Evolutionary conservation across 805 yeast genomes (phyloP).

Genomic region (Candida saitoana): DNA sequence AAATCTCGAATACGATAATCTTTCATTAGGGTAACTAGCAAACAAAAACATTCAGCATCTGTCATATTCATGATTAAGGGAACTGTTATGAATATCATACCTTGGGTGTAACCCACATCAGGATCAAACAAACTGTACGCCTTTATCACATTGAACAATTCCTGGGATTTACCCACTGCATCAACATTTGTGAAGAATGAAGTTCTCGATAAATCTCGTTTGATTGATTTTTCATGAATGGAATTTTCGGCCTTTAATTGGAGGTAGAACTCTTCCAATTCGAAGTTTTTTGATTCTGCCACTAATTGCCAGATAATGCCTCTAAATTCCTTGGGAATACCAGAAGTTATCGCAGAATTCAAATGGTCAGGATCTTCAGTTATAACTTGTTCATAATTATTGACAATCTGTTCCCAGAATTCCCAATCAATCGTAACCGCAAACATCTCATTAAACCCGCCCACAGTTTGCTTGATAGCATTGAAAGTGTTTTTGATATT

Average conservation of each 20-base stretch:
- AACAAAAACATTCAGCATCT: conserved; percentile 81
- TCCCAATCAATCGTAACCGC: conserved; percentile 62
- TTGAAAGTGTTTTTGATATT: conserved; percentile 39
- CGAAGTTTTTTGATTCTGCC: conserved; percentile 68
- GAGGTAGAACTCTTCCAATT: conserved; percentile 56
- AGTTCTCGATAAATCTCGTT: conserved; percentile 80
- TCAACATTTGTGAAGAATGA: conserved; percentile 64
- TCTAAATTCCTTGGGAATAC: conserved; percentile 81
- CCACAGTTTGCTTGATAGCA: conserved; percentile 48
- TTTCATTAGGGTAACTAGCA: conserved; percentile 78
- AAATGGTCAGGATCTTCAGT: conserved; percentile 56
- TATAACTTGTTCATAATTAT: conserved; percentile 69
- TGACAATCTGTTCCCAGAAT: conserved; percentile 81
- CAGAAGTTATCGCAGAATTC: conserved; percentile 58
- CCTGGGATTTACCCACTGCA: conserved; percentile 53
- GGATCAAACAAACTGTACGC: conserved; percentile 83
- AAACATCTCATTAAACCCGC: conserved; percentile 33
- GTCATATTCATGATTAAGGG: conserved; percentile 78
- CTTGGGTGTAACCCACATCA: conserved; percentile 97
- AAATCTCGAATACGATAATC: conserved; percentile 75
- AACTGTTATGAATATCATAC: conserved; percentile 90
- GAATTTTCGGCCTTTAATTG: conserved; percentile 48
- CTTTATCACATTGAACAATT: conserved; percentile 70
- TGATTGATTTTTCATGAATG: conserved; percentile 70
- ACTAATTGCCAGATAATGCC: conserved; percentile 93